Conservation (phyloP, 768 basidiomycete species). For the Coprinopsis sp. region DNA sequence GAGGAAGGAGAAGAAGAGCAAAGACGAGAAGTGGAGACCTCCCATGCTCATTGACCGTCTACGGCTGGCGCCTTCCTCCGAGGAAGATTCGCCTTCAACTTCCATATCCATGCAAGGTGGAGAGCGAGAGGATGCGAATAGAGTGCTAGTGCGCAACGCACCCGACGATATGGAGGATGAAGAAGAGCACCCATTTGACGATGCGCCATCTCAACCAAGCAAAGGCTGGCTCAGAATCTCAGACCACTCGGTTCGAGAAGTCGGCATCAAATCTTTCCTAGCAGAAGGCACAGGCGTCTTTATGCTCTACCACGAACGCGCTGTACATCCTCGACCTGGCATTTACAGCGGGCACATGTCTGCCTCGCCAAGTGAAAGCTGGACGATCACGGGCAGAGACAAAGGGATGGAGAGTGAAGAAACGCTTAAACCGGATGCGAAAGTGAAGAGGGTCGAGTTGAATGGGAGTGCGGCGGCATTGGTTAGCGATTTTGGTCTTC, state of each 20-base stretch:
- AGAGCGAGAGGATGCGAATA: background rate
- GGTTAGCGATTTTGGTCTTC: constrained; percentile 38
- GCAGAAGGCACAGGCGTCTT: constrained; percentile 74
- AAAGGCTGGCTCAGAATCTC: constrained; percentile 85
- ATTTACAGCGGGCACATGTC: too few species aligned
- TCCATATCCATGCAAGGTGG: background rate
- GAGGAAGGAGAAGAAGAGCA: constrained; percentile 34
- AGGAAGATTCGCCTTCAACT: background rate
- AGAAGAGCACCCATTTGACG: constrained; percentile 9
- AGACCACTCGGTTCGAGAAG: constrained; percentile 77
- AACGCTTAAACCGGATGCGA: constrained; percentile 50
- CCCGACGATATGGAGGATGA: background rate
- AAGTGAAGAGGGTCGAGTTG: constrained; percentile 36
- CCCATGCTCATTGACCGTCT: constrained; percentile 24
- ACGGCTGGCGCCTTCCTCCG: background rate
- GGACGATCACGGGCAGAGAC: constrained; percentile 6
- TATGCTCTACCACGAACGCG: constrained; percentile 92
- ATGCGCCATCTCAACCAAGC: constrained; percentile 35
- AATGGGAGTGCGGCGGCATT: constrained; percentile 48
- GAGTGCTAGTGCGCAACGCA: background rate
- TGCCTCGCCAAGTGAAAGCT: background rate
- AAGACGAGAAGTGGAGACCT: constrained; percentile 33
- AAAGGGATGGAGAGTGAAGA: constrained; percentile 49
- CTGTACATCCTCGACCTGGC: constrained; percentile 25
- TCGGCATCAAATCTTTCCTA: constrained; percentile 69